Conservation (phyloP, 2,329 filamentous ascomycete genomes). For the Pseudogymnoascus sp. region DNA sequence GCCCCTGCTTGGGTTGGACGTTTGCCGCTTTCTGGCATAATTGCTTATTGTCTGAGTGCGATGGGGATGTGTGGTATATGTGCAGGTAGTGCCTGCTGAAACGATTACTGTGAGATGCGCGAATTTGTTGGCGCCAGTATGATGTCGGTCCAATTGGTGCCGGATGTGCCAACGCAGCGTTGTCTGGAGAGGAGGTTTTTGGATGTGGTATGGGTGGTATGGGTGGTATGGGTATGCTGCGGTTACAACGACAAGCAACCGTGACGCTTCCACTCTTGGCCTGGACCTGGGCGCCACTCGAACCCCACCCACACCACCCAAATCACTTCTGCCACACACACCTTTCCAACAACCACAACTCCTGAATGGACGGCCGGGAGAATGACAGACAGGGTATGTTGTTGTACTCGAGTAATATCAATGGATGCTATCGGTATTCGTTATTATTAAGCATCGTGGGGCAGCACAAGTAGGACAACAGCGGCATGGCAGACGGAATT, state of each 20-base stretch:
- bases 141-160: background rate
- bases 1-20: slow-evolving; percentile 6
- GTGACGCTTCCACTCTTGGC: slow-evolving; percentile 6
- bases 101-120: background rate
- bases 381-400: background rate
- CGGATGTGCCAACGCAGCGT: slow-evolving; percentile 8
- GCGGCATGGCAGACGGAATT: background rate
- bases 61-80: slow-evolving; percentile 1
- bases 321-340: background rate
- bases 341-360: background rate
- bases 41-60: background rate
- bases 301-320: background rate
- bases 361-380: background rate
- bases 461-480: background rate
- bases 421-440: background rate
- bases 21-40: slow-evolving; percentile 1
- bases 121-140: background rate
- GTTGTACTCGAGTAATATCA: background rate
- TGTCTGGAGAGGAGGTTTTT: slow-evolving; percentile 2
- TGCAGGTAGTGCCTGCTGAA: slow-evolving; percentile 8
- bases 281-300: slow-evolving; percentile 5
- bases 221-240: background rate
- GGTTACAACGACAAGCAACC: background rate
- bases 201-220: too few species aligned
- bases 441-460: background rate